Conservation (phyloP, 768 basidiomycete genomes). For the Phanerochaete carnosa region DNA sequence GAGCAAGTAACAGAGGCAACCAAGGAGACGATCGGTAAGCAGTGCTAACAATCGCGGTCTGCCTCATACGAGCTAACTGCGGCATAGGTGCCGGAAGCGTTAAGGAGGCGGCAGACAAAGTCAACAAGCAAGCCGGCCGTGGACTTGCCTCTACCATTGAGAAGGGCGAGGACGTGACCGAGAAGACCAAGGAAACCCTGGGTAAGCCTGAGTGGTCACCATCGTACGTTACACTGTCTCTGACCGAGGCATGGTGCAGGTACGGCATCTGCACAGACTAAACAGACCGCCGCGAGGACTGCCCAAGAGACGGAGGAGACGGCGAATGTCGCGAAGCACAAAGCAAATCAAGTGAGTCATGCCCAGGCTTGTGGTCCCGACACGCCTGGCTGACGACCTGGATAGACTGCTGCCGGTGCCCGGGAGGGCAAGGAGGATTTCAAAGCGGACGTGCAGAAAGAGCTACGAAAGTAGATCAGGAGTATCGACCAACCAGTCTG, state of each 20-base stretch:
- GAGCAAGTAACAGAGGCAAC: slow-evolving; percentile 35
- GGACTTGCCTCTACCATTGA: slow-evolving; percentile 40
- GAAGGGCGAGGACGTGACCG: slow-evolving; percentile 37
- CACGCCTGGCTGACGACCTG: background rate
- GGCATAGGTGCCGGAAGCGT: slow-evolving; percentile 1
- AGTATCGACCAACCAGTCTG: background rate
- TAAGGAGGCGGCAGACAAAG: slow-evolving; percentile 18
- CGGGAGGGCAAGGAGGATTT: slow-evolving; percentile 24
- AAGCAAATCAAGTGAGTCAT: slow-evolving; percentile 34
- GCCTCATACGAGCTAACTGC: background rate
- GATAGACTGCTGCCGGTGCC: slow-evolving; percentile 21
- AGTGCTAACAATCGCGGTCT: background rate
- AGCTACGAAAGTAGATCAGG: slow-evolving; percentile 20
- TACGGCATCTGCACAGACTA: slow-evolving; percentile 26
- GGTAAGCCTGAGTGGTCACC: slow-evolving; percentile 20
- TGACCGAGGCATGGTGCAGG: background rate
- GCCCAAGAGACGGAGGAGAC: slow-evolving; percentile 32
- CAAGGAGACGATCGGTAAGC: slow-evolving; percentile 34
- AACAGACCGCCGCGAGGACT: slow-evolving; percentile 25
- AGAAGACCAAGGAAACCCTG: slow-evolving; percentile 34
- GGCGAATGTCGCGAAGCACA: slow-evolving; percentile 31
- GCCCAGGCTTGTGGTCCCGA: background rate
- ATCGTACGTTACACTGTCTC: background rate
- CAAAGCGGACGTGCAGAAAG: slow-evolving; percentile 25
- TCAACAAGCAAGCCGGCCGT: slow-evolving; percentile 38